Evolutionary conservation across 768 basidiomycete species (phyloP).

Genomic region (Tephrocybe sp.): DNA sequence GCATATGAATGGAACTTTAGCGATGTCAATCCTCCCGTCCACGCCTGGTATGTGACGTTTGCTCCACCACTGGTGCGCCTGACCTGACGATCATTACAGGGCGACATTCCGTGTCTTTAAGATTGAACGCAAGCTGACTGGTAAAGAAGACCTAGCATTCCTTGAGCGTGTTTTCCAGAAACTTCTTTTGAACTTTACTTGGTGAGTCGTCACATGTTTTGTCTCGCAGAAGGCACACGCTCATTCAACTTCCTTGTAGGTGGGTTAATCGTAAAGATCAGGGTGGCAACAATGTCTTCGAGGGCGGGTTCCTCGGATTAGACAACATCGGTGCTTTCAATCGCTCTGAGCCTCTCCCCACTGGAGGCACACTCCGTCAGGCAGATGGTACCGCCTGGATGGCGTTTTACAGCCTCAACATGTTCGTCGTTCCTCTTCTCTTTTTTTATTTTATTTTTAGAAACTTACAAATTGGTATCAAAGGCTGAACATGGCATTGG

Average conservation of each 20-base stretch:
- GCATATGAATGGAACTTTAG: constrained; percentile 99
- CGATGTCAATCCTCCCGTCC: constrained; percentile 98
- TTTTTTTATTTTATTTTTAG: not conserved
- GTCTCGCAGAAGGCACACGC: not conserved
- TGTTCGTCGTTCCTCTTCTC: too few species aligned
- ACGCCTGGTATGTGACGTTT: constrained; percentile 85
- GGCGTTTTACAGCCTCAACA: constrained; percentile 98
- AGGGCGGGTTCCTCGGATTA: constrained; percentile 96
- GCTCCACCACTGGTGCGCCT: not conserved
- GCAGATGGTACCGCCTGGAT: constrained; percentile 99
- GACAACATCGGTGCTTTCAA: constrained; percentile 99
- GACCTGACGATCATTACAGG: constrained; percentile 39
- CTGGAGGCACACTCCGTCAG: constrained; percentile 91
- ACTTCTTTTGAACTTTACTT: constrained; percentile 93
- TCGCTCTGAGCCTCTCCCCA: constrained; percentile 94
- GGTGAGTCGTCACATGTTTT: constrained; percentile 47
- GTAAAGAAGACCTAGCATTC: constrained; percentile 87
- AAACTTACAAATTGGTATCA: constrained; percentile 5
- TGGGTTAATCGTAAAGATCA: constrained; percentile 99
- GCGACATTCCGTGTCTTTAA: constrained; percentile 99
- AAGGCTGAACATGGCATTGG: constrained; percentile 96
- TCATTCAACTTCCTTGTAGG: constrained; percentile 38
- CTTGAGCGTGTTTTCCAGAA: constrained; percentile 99
- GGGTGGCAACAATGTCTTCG: constrained; percentile 94
- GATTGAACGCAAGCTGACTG: constrained; percentile 95